These are phyloP conservation scores for Annulohypoxylon nitens DNA, from an alignment of 495 filamentous ascomycete genomes.

Conservation along the genomic window DNA sequence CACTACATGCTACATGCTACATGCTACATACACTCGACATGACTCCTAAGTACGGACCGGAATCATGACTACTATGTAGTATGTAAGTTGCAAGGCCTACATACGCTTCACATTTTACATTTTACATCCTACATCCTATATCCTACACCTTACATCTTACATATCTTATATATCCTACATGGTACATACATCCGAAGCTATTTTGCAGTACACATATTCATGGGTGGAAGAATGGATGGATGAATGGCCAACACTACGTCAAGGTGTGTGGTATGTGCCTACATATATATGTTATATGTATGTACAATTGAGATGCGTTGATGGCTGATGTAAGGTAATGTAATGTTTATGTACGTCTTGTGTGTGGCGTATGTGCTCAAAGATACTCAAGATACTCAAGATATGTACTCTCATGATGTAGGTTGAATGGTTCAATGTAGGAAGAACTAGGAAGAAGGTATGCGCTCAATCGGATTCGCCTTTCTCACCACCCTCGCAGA, in stretches of 20 bases:
- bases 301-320: background rate
- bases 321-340: slow-evolving; percentile 4
- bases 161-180: background rate
- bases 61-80: slow-evolving; percentile 7
- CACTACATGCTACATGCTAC: background rate
- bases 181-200: background rate
- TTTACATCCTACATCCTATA: background rate
- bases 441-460: slow-evolving; percentile 16
- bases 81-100: slow-evolving; percentile 6
- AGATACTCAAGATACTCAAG: background rate
- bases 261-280: slow-evolving; percentile 1
- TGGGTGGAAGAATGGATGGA: background rate
- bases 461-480: slow-evolving; percentile 35
- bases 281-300: slow-evolving; percentile 11
- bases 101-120: background rate
- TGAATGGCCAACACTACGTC: background rate
- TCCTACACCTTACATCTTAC: background rate
- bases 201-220: background rate
- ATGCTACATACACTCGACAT: background rate
- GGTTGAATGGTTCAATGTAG: background rate
- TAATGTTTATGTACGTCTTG: background rate
- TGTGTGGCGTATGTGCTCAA: background rate
- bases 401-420: background rate
- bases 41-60: background rate
- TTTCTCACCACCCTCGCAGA: slow-evolving; percentile 26